Evolutionary conservation across 371 early-diverging fungal species (phyloP), one percentile per base, ranked within the genome.

Genomic region (Circinella minor): DNA sequence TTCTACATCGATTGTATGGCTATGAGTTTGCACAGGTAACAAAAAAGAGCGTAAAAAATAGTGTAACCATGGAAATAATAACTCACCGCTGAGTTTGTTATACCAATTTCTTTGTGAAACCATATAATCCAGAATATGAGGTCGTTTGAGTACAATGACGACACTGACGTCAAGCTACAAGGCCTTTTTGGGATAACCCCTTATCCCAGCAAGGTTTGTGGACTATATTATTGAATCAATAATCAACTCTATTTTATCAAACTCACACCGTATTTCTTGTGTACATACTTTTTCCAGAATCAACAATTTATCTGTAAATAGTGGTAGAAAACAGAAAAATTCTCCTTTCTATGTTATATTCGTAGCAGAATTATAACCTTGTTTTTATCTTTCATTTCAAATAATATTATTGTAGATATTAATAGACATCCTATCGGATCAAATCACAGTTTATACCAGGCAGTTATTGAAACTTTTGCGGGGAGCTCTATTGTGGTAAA

Each of bases 261-360:
- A 65, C 46, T 72, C 62, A 63, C 57, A 63, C 55, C 17, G 37
- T 14, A n/a, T 49, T 10, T 49, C 0, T 51, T 8, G 51, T 51
- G 1, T 51, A 14, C 51, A 8, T 51, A 17, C 34, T 27, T 27
- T 13, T 37, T 14, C 68, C 69, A 85, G 75, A 55, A 71, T 1
- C 79, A 77, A 51, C 86, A 87, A 68, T 82, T 73, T 68, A 68
- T 86, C 49, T 89, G 84, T 76, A 77, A 70, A 71, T 27, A 27
- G 27, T 27, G 27, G 2, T 55, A 20, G 37, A 48, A 20, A 64
- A 20, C 51, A 54, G 49, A 51, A 18, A 11, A 17, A 13, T 48
- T 17, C 34, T 46, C 18, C 36, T n/a, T 49, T 46, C n/a, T 38
- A 7, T 48, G 49, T 46, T 17, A 13, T n/a, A 54, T 37, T 46